These are phyloP conservation scores for Aspergillus versicolor DNA, from an alignment of 2,329 filamentous ascomycete genomes.

Conservation along the genomic window DNA sequence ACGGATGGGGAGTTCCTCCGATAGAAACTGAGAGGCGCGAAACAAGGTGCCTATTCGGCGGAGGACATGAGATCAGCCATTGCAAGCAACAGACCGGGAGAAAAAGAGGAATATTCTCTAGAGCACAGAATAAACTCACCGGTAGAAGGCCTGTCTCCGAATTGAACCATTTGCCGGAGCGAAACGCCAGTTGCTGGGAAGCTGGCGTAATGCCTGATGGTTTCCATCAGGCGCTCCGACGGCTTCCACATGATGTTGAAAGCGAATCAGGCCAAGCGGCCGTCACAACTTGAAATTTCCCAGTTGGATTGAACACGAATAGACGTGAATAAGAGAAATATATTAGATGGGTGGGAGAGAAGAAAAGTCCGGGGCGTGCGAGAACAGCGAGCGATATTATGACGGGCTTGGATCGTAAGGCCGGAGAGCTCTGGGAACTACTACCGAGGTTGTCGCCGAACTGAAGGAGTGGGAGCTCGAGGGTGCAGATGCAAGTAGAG, in stretches of 20 bases:
- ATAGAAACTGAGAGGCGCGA: constrained; percentile 95
- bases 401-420: constrained; percentile 1
- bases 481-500: background rate
- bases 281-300: constrained; percentile 14
- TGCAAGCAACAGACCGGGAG: constrained; percentile 3
- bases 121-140: constrained; percentile 54
- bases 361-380: background rate
- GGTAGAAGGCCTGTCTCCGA: constrained; percentile 88
- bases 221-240: constrained; percentile 87
- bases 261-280: constrained; percentile 29
- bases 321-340: constrained; percentile 3
- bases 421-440: constrained; percentile 9
- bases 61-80: constrained; percentile 16
- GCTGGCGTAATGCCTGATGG: constrained; percentile 93
- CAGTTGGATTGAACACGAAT: background rate
- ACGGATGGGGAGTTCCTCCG: constrained; percentile 95
- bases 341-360: constrained; percentile 4
- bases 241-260: constrained; percentile 78
- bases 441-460: constrained; percentile 13
- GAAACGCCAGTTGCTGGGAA: constrained; percentile 97
- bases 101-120: background rate
- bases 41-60: constrained; percentile 76
- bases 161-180: constrained; percentile 98
- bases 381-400: background rate
- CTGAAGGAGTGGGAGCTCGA: background rate